Evolutionary conservation across 2,329 filamentous ascomycete genomes (phyloP), one percentile per base, ranked within the genome.

Genomic region (Chaetomiaceae sp.): DNA sequence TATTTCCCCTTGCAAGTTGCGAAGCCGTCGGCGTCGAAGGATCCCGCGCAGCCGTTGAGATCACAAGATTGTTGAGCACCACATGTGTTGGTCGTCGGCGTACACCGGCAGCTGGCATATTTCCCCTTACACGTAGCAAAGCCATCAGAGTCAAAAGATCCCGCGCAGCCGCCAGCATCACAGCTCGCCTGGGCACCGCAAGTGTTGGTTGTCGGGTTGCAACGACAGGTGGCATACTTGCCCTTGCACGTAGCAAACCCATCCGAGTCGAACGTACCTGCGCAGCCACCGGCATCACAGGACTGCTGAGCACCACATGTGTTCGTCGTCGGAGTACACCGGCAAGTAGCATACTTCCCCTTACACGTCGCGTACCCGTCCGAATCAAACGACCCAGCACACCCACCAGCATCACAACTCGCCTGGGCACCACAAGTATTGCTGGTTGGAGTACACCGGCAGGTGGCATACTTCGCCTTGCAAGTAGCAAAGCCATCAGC

Each of bases 21-120:
- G 7, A 17, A 23, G 16, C 17, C 21, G 20, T 42, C 31, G 23
- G 16, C 21, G 10, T 42, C 40, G 23, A 30, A 42, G 8, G 13
- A 17, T 16, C 43, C 43, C 25, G 19, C 20, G 33, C 43, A 46
- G 2, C 43, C 43, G 30, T 44, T 39, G 16, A 34, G 17, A n/a
- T 44, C 40, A 20, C 47, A 50, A 25, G 19, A 34, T 20, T 44
- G 47, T 14, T 12, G 30, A n/a, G 30, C 21, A 16, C 47, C 47
- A 25, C 47, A 50, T 14, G 33, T 8, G 33, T 1, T 23, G n/a
- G 27, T 20, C 27, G 27, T 34, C 12, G 42, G 14, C 14, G 34
- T 13, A 14, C 42, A 44, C 14, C 14, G 27, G 13, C 42, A 44
- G 7, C 14, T 23, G 16, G 42, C 42, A n/a, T 19, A 44, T 3